Conservation (phyloP, 306 rosid species). For the Dryas drummondii region DNA sequence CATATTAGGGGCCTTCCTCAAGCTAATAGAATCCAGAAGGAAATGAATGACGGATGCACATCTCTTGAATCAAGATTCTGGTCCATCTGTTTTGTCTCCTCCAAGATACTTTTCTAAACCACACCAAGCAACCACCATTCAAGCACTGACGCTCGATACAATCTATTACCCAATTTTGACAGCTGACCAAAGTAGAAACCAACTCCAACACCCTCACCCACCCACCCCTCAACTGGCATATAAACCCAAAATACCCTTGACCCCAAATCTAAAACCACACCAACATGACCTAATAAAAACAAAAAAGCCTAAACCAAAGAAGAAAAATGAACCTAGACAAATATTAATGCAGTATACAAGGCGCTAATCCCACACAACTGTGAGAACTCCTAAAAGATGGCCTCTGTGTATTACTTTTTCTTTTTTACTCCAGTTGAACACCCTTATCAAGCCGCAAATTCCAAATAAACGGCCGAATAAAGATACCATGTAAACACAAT, state of each 20-base stretch:
- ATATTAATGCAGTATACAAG: conserved; percentile 20
- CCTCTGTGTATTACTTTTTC: conserved; percentile 1
- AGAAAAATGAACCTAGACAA: conserved; percentile 21
- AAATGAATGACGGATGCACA: conserved; percentile 84
- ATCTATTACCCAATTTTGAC: conserved; percentile 38
- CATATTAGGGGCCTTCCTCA: conserved; percentile 86
- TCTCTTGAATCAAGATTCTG: conserved; percentile 67
- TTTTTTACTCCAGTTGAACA: conserved; percentile 22
- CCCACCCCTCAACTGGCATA: background rate
- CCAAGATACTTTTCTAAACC: conserved; percentile 47
- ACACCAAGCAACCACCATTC: conserved; percentile 50
- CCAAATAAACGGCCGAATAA: conserved; percentile 28
- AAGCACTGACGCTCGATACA: conserved; percentile 40
- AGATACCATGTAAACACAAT: conserved; percentile 19
- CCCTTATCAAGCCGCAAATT: conserved; percentile 26
- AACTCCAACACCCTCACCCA: conserved; percentile 5
- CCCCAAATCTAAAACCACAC: conserved; percentile 15
- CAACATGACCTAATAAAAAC: conserved; percentile 21
- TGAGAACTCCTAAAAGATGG: conserved; percentile 20
- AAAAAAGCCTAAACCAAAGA: conserved; percentile 11
- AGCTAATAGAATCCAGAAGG: conserved; percentile 87
- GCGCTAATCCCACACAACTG: conserved; percentile 24
- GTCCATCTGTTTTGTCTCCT: conserved; percentile 71
- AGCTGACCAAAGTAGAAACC: conserved; percentile 26
- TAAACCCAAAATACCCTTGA: conserved; percentile 5